These are phyloP conservation scores for Aphanocladium album DNA, from an alignment of 2,329 filamentous ascomycete species.

Conservation along the genomic window DNA sequence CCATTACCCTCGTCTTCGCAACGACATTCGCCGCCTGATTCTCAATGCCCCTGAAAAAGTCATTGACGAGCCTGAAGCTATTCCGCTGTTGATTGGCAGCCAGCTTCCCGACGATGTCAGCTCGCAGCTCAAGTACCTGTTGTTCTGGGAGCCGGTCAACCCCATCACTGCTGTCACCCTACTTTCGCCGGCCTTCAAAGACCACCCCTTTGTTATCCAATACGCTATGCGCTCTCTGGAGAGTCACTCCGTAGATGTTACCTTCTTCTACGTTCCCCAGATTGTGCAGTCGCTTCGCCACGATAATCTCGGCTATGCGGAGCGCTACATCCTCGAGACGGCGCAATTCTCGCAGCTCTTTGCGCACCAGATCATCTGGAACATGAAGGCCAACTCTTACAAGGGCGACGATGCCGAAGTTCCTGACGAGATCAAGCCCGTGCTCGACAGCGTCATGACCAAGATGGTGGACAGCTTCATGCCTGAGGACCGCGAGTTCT, in stretches of 20 bases:
- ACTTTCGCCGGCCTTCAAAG: conserved; percentile 84
- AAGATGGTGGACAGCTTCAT: conserved; percentile 82
- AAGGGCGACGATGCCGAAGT: conserved; percentile 92
- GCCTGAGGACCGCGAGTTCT: conserved; percentile 73
- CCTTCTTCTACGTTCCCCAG: conserved; percentile 98
- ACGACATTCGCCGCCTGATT: conserved; percentile 73
- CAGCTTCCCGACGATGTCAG: conserved; percentile 73
- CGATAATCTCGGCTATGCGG: conserved; percentile 88
- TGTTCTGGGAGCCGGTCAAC: conserved; percentile 91
- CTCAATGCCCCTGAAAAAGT: conserved; percentile 81
- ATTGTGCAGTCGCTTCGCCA: conserved; percentile 95
- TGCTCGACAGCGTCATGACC: conserved; percentile 82
- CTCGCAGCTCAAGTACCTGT: conserved; percentile 79
- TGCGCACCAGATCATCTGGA: conserved; percentile 99
- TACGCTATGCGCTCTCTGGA: conserved; percentile 95
- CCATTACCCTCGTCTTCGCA: conserved; percentile 64
- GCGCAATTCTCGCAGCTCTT: conserved; percentile 97
- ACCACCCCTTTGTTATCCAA: conserved; percentile 89
- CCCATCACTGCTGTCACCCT: conserved; percentile 90
- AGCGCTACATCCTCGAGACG: conserved; percentile 94
- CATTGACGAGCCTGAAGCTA: conserved; percentile 71
- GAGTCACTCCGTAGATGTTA: conserved; percentile 90
- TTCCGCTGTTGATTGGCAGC: conserved; percentile 75
- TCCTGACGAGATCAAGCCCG: conserved; percentile 89
- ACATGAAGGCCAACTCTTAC: conserved; percentile 98